These are phyloP conservation scores for Tylopilus intermedius DNA, from an alignment of 768 basidiomycete species.

Conservation along the genomic window DNA sequence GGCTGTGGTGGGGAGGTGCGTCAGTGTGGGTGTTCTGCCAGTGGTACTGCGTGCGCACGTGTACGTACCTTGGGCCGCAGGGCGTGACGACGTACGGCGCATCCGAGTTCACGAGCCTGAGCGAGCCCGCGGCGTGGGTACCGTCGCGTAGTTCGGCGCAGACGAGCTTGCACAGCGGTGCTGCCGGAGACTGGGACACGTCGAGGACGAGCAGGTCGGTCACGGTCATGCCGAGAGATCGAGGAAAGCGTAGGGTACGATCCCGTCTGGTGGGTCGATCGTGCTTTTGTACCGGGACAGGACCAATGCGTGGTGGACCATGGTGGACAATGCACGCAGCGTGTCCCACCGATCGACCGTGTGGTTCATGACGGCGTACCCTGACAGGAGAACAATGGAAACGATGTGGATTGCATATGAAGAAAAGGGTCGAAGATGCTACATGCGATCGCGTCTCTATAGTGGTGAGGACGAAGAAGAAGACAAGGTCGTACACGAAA, in stretches of 20 bases:
- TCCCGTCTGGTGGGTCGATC: neutral
- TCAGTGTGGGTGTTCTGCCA: too few species aligned
- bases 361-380: neutral
- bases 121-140: conserved; percentile 43
- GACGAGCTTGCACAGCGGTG: neutral
- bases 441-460: conserved; percentile 9
- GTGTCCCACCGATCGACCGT: neutral
- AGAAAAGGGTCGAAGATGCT: conserved; percentile 10
- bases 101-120: too few species aligned
- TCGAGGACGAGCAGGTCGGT: neutral
- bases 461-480: neutral
- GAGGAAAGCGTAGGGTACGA: neutral
- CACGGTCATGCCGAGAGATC: neutral
- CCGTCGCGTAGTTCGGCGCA: conserved; percentile 29
- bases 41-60: too few species aligned
- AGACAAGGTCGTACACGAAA: neutral
- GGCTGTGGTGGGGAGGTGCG: too few species aligned
- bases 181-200: neutral
- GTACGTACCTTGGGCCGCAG: conserved; percentile 49
- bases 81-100: conserved; percentile 52
- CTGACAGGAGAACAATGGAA: neutral
- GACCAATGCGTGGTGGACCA: neutral
- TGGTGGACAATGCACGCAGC: neutral
- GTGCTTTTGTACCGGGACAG: conserved; percentile 5
- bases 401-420: conserved; percentile 5